A percentile compares a stretch with the other conserved stretches of the same genome.
Conservation (phyloP, 257 asterid species). For the Petunia secreta region DNA sequence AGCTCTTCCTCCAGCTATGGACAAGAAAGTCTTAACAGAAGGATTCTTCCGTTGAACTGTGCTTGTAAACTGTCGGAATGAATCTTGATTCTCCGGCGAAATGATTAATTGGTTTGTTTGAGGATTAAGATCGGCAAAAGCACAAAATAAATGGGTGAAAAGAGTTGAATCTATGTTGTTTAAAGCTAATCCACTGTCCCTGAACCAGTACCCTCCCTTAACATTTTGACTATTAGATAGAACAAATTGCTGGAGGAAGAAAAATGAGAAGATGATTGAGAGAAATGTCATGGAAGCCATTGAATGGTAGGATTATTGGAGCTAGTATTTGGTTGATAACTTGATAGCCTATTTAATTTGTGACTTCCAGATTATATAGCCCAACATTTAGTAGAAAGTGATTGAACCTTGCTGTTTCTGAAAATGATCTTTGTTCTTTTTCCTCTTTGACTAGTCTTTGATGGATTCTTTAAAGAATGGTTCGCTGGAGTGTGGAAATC, state of each 20-base stretch:
- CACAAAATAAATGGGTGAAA: slow-evolving; percentile 60
- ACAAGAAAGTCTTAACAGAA: slow-evolving; percentile 47
- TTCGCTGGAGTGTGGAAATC: background rate
- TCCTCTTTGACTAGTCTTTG: background rate
- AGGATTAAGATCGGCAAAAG: slow-evolving; percentile 53
- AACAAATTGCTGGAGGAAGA: slow-evolving; percentile 32
- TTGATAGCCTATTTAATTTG: background rate
- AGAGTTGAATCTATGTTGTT: slow-evolving; percentile 45
- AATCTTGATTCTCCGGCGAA: slow-evolving; percentile 37
- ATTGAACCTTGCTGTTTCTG: background rate
- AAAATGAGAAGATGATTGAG: slow-evolving; percentile 13
- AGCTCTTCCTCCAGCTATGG: slow-evolving; percentile 51
- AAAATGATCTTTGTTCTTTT: background rate
- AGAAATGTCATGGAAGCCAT: slow-evolving; percentile 41
- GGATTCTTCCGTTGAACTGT: slow-evolving; percentile 46
- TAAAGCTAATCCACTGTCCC: slow-evolving; percentile 40
- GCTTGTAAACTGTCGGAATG: slow-evolving; percentile 46
- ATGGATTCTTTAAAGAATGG: background rate
- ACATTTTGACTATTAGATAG: slow-evolving; percentile 35
- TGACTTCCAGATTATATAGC: background rate
- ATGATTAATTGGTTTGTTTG: slow-evolving; percentile 40
- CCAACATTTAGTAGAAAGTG: background rate
- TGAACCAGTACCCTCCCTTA: slow-evolving; percentile 56
- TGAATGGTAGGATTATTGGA: background rate
- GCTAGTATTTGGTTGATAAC: background rate